These are phyloP conservation scores for Saccharomycopsis fibuligera DNA, from an alignment of 805 yeast genomes.

Conservation along the genomic window DNA sequence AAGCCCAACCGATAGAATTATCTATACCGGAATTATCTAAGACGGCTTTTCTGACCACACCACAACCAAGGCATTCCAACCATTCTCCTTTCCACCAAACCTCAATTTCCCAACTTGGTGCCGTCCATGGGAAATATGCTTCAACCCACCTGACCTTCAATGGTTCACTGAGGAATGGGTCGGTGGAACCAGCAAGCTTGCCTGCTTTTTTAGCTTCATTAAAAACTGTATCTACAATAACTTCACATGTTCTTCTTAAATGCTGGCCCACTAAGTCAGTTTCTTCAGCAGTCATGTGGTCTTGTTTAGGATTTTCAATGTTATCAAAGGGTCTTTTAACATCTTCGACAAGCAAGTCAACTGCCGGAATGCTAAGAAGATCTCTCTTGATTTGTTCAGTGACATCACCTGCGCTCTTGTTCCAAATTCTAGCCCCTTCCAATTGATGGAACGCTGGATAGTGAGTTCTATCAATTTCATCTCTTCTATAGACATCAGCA, in stretches of 20 bases:
- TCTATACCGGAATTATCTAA: conserved; percentile 62
- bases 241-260: conserved; percentile 79
- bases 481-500: conserved; percentile 94
- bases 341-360: conserved; percentile 74
- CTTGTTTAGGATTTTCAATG: conserved; percentile 72
- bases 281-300: conserved; percentile 63
- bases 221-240: conserved; percentile 76
- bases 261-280: conserved; percentile 66
- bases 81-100: conserved; percentile 99
- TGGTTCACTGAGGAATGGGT: conserved; percentile 62
- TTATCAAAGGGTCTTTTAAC: conserved; percentile 48
- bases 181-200: conserved; percentile 49
- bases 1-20: conserved; percentile 88
- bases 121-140: conserved; percentile 96
- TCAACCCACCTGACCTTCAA: conserved; percentile 90
- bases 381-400: conserved; percentile 48
- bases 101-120: conserved; percentile 97
- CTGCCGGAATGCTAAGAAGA: conserved; percentile 27
- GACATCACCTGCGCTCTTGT: conserved; percentile 32
- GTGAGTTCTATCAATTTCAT: conserved; percentile 92
- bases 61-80: conserved; percentile 97
- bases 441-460: conserved; percentile 97
- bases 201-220: conserved; percentile 58
- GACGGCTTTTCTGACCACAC: conserved; percentile 77
- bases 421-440: conserved; percentile 94